phyloP scores from a whole-genome alignment of 805 yeast species.

The Candida schatavii region DNA sequence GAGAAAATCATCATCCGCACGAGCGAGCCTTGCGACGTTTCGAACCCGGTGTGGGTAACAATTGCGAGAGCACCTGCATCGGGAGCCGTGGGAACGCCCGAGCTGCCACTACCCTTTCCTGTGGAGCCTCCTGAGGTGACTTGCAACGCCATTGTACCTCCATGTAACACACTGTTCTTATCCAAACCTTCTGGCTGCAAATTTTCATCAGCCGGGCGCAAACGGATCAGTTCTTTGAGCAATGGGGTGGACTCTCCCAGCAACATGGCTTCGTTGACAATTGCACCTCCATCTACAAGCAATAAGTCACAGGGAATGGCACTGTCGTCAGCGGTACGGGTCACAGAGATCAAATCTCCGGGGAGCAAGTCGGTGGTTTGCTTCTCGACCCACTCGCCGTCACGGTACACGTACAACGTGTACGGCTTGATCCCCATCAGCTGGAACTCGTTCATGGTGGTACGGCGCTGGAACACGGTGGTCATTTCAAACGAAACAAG shows the following conservation, averaged over 20 bases:
- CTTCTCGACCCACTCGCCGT: conserved; percentile 63
- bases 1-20: conserved; percentile 98
- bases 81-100: conserved; percentile 65
- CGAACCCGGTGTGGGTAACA: conserved; percentile 94
- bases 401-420: conserved; percentile 68
- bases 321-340: conserved; percentile 85
- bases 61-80: conserved; percentile 90
- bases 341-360: conserved; percentile 83
- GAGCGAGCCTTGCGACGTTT: conserved; percentile 94
- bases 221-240: conserved; percentile 83
- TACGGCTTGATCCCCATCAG: conserved; percentile 97
- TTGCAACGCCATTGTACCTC: conserved; percentile 96
- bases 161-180: conserved; percentile 83
- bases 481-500: conserved; percentile 90
- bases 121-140: conserved; percentile 66
- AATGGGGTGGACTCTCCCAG: conserved; percentile 98
- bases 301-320: conserved; percentile 94
- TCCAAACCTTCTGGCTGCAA: conserved; percentile 81
- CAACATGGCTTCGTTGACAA: conserved; percentile 97
- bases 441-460: conserved; percentile 92
- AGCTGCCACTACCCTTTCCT: conserved; percentile 4
- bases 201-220: conserved; percentile 70
- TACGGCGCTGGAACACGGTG: conserved; percentile 91
- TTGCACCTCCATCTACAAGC: conserved; percentile 84
- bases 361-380: conserved; percentile 80